Conservation (phyloP, 73 alveolate species). For the Paramecium caudatum region DNA sequence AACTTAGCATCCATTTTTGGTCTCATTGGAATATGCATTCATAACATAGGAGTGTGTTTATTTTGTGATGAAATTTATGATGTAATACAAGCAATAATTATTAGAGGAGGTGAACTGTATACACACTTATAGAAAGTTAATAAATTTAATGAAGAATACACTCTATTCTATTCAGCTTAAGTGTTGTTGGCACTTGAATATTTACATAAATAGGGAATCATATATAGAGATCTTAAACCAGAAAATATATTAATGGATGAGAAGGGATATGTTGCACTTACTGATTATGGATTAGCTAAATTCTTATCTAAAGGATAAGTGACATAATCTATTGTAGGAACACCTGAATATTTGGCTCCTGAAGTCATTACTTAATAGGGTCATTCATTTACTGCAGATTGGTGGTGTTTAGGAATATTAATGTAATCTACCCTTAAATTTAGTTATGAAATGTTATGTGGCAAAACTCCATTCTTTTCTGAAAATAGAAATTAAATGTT, state of each 20-base stretch:
- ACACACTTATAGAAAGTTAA: conserved; percentile 63
- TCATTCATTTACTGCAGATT: conserved; percentile 83
- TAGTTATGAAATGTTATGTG: conserved; percentile 97
- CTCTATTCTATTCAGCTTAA: conserved; percentile 73
- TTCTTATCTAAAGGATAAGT: conserved; percentile 78
- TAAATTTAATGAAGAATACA: conserved; percentile 68
- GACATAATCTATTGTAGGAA: conserved; percentile 85
- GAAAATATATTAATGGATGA: conserved; percentile 88
- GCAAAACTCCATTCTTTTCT: conserved; percentile 97
- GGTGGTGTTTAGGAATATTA: conserved; percentile 87
- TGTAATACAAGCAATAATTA: neutral
- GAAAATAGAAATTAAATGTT: conserved; percentile 93
- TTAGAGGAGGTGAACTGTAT: conserved; percentile 74
- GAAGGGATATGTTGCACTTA: conserved; percentile 85
- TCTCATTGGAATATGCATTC: conserved; percentile 95
- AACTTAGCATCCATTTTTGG: conserved; percentile 95
- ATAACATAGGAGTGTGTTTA: conserved; percentile 78
- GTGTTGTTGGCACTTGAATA: conserved; percentile 81
- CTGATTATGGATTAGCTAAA: conserved; percentile 93
- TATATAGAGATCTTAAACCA: conserved; percentile 92
- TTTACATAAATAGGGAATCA: conserved; percentile 82
- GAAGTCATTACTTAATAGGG: conserved; percentile 86
- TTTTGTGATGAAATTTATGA: conserved; percentile 92
- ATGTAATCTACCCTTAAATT: conserved; percentile 3
- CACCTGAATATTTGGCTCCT: conserved; percentile 93